phyloP scores from a whole-genome alignment of 441 rosid genomes.

The Raphanus hybrid region DNA sequence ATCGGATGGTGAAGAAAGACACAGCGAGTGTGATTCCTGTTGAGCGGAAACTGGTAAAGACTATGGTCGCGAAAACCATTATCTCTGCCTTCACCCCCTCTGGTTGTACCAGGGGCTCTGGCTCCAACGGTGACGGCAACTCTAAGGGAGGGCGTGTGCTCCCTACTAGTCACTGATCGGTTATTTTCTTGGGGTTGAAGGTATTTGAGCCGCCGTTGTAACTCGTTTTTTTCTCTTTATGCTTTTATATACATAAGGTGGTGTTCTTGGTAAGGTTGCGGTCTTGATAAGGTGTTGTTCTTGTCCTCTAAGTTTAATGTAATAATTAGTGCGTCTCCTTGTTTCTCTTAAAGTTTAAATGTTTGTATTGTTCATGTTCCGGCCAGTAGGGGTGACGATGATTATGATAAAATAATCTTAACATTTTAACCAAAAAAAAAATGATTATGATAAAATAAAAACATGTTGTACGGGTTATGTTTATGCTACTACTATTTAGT shows the following conservation, averaged over 20 bases:
- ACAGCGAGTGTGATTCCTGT: conserved; percentile 47
- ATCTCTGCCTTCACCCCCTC: conserved; percentile 12
- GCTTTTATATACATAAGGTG: background rate
- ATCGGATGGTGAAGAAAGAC: conserved; percentile 29
- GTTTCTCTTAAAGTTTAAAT: background rate
- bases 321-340: conserved; percentile 1
- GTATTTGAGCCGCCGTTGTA: background rate
- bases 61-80: conserved; percentile 34
- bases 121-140: background rate
- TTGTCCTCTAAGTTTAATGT: background rate
- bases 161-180: conserved; percentile 20
- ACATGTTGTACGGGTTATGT: background rate
- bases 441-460: background rate
- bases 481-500: background rate
- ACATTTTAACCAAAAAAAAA: no score
- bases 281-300: background rate
- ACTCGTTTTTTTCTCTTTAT: background rate
- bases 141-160: background rate
- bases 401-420: background rate
- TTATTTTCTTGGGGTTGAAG: conserved; percentile 15
- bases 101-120: conserved; percentile 2
- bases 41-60: conserved; percentile 46
- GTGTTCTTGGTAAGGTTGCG: background rate
- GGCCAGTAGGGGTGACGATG: background rate
- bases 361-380: background rate